phyloP scores from a whole-genome alignment of 2,329 filamentous ascomycete species.

The Claviceps africana region DNA sequence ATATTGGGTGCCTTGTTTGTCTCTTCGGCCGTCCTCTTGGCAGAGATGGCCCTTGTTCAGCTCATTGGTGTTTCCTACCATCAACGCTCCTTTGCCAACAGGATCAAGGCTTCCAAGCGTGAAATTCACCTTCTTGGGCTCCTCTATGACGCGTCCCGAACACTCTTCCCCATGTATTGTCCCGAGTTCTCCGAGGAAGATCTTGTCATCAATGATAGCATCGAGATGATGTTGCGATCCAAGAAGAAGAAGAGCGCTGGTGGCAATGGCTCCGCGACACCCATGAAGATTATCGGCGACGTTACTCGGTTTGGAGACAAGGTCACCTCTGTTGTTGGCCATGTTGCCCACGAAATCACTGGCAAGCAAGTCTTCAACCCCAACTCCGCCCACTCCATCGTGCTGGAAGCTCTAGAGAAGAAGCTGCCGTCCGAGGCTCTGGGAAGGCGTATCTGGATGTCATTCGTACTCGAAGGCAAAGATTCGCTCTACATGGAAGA shows the following conservation, averaged over 20 bases:
- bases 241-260: slow-evolving; percentile 29
- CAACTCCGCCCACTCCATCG: slow-evolving; percentile 77
- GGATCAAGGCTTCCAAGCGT: slow-evolving; percentile 81
- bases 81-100: slow-evolving; percentile 65
- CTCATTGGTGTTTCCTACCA: slow-evolving; percentile 78
- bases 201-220: slow-evolving; percentile 75
- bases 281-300: slow-evolving; percentile 64
- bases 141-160: slow-evolving; percentile 79
- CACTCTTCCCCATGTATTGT: slow-evolving; percentile 85
- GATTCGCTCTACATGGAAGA: slow-evolving; percentile 71
- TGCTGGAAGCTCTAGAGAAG: slow-evolving; percentile 79
- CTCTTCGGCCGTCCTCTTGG: slow-evolving; percentile 55
- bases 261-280: slow-evolving; percentile 50
- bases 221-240: slow-evolving; percentile 51
- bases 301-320: slow-evolving; percentile 81
- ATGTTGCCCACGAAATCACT: slow-evolving; percentile 86
- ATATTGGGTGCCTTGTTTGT: slow-evolving; percentile 55
- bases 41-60: slow-evolving; percentile 68
- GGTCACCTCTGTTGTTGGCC: slow-evolving; percentile 83
- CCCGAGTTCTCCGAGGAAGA: slow-evolving; percentile 84
- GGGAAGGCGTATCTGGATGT: slow-evolving; percentile 94
- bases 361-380: slow-evolving; percentile 93
- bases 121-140: slow-evolving; percentile 69
- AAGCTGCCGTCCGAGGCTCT: slow-evolving; percentile 75
- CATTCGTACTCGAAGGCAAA: slow-evolving; percentile 80